Base-by-base conservation (phyloP, 2,329 filamentous ascomycete species). In the Parascedosporium putredinis region DNA sequence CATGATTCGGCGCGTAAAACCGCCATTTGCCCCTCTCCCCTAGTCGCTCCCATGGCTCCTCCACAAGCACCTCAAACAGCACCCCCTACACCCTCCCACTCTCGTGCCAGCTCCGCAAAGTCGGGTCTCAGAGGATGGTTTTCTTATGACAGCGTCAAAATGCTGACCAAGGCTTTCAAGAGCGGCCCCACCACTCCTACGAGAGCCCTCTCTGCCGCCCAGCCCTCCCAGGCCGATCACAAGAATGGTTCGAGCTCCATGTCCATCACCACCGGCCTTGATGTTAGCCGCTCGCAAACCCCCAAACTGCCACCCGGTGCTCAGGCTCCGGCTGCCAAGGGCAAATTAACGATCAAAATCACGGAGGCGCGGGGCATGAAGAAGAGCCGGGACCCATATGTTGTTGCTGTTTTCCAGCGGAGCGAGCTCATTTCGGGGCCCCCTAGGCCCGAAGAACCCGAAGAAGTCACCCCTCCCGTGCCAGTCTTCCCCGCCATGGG, bases 361-460 rank as follows among this genome's bases (percentile, higher is more conserved):
- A 75, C 83, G 47, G 88, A 96, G 64, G 93, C 86, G 45, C 79
- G 88, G 59, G 88, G 87, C 8, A 69, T 98, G 48, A 79, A 85
- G 53, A 87, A 83, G 51, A 88, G 88, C 62, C 81, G 83, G 52
- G 88, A 96, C 60, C 93, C 93, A 1, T 98, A 98, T 60, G 88
- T 96, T 48, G 89, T 98, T 9, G 95, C 87, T 52, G 90, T 96
- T 23, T 98, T 97, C 61, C 93, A 98, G 65, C 86, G 88, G 64
- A 95, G 91, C 61, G 93, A 98, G 65, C 84, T 95, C 58, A 95
- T 98, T 50, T 97, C 93, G 1, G 84, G 87, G 50, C 88, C 88
- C 2, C 87, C 90, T 10, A 79, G 83, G 31, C 73, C 75, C 22
- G 72, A 75, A 27, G 83, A 85, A 42, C 75, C 79, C 31, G 79